Base-by-base conservation (phyloP, 2,329 filamentous ascomycete species). In the Fusarium praegraminearum region DNA sequence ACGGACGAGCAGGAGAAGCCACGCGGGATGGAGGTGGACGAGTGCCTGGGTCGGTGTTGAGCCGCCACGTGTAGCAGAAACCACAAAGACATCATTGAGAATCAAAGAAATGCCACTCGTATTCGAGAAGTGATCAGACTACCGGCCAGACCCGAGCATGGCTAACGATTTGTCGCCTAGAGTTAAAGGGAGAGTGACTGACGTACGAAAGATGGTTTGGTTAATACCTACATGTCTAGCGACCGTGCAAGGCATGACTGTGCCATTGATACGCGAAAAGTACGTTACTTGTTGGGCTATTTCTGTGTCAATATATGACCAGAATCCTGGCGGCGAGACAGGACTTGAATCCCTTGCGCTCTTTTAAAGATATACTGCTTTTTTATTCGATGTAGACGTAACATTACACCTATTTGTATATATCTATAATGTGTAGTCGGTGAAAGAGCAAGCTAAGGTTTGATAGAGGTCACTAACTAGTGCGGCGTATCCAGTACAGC, bases 51-150 rank as follows among this genome's bases (percentile, higher is more conserved):
- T 63, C 54, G 64, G 62, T 69, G 65, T 69, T 72, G 65, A 62
- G 63, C 71, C 68, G 72, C 64, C 65, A 72, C 47, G 64, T 73
- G 73, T 72, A 75, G 72, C 64, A 72, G 73, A 73, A 72, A 75
- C 44, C 61, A 72, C 61, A 70, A 72, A 74, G 63, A 74, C 53
- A 73, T 40, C 62, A 74, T 71, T 68, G 66, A 75, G 71, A 74
- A 75, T 73, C 46, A 75, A 75, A 68, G 45, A 74, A 71, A 71
- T 74, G 65, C 69, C 71, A 72, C 61, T 73, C 69, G 64, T 55
- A 36, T 47, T 22, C 35, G 58, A 45, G 38, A 28, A 36, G 44
- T 36, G 41, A 44, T 36, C n/a, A 55, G 52, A 44, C 43, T 59
- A 28, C 7, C 4, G n/a, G 38, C 22, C 28, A n/a, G 22, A 51